Evolutionary conservation across 208 protist genomes (phyloP), one percentile per base, ranked within the genome.

Genomic region (Acanthamoeba castellanii): DNA sequence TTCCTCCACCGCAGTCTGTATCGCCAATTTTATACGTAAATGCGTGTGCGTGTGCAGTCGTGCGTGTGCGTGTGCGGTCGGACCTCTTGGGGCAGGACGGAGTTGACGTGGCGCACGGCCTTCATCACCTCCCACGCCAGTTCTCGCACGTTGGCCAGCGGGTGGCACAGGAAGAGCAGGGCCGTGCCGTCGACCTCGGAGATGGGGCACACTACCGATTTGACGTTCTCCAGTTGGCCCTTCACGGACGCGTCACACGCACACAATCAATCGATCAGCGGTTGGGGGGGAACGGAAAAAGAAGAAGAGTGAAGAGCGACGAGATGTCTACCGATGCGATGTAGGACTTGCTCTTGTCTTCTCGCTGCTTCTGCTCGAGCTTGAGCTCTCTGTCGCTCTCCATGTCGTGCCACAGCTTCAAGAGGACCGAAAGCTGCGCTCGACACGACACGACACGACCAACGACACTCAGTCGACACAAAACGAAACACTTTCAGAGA

Each of bases 121-220:
- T 88, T 88, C 47, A 64, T 30, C 30, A 88, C 81, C 0, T 64
- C n/a, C 81, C 81, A 88, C n/a, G 81, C 81, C 20, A 88, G 81
- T 34, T 88, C 81, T 25, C 87, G 55, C n/a, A 92, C 87, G 47
- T 68, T 50, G 42, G 61, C 37, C 30, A 87, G 47, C 50, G 91
- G 72, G 52, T 87, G 50, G 61, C 50, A 81, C 6, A 94, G 72
- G 50, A 70, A 94, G 25, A 94, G 50, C 52, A 94, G 47, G 11
- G 72, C 91, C n/a, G 91, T 94, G 16, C 91, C 91, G 34, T 94
- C 91, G 42, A 94, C 32, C 55, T 94, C 57, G 34, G 68, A 27
- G 30, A 87, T 47, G 27, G 91, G 74, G 47, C 50, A 94, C 50
- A 66, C 30, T 27, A 88, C 25, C 30, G 81, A 55, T 47, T 88